Conservation (phyloP, 192 early-diverging fungal genomes). For the Coemansia pectinata region DNA sequence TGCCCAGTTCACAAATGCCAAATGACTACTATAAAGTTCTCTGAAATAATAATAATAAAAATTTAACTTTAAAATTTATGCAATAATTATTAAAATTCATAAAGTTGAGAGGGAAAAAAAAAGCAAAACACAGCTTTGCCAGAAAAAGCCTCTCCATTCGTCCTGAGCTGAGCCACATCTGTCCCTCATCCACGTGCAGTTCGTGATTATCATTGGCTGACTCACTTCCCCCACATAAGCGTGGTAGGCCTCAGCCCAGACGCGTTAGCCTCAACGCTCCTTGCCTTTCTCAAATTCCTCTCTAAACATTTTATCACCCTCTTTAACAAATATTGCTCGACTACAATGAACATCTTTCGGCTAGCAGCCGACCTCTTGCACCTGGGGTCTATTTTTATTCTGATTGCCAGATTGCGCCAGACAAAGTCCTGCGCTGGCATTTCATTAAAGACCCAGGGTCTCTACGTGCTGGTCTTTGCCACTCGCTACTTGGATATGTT, state of each 20-base stretch:
- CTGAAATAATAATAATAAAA: not conserved
- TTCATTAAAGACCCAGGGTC: constrained; percentile 94
- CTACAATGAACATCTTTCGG: constrained; percentile 89
- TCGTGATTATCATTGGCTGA: not conserved
- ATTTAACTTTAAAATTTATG: not conserved
- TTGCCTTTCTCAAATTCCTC: constrained; percentile 4
- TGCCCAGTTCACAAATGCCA: not conserved
- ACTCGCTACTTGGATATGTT: constrained; percentile 96
- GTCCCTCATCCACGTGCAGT: constrained; percentile 9
- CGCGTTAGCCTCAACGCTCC: not conserved
- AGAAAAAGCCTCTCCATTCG: not conserved
- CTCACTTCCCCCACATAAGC: not conserved
- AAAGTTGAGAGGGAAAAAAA: not conserved
- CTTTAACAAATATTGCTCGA: not conserved
- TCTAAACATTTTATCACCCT: not conserved
- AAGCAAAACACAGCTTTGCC: not conserved
- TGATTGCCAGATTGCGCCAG: constrained; percentile 88
- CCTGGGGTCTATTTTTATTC: constrained; percentile 90
- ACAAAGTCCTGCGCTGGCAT: constrained; percentile 92
- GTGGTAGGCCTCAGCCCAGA: not conserved
- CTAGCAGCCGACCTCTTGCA: constrained; percentile 92
- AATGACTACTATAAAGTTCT: not conserved
- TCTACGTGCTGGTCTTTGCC: constrained; percentile 89
- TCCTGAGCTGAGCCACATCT: not conserved
- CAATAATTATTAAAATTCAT: not conserved